These are phyloP conservation scores for Candida montana DNA, from an alignment of 805 yeast genomes.

Conservation along the genomic window DNA sequence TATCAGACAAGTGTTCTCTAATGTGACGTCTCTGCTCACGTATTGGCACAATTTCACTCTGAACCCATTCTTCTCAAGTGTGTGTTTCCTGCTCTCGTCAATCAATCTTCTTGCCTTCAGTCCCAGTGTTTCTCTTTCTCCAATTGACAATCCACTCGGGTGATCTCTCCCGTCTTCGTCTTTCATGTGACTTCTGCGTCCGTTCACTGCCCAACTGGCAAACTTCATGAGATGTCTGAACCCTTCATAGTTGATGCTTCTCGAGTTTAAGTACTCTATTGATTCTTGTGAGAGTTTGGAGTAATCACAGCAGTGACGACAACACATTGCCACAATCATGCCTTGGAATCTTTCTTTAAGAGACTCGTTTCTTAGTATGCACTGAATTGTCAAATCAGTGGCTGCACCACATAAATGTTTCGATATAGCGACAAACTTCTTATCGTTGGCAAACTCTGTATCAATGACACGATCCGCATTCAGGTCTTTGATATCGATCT, in stretches of 20 bases:
- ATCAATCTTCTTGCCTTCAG: conserved; percentile 62
- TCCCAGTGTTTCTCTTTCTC: conserved; percentile 58
- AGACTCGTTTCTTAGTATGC: conserved; percentile 41
- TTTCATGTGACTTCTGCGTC: conserved; percentile 39
- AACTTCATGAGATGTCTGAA: conserved; percentile 52
- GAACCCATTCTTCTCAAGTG: conserved; percentile 37
- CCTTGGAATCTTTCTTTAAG: conserved; percentile 39
- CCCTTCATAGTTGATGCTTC: conserved; percentile 27
- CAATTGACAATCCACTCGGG: conserved; percentile 37
- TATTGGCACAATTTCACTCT: conserved; percentile 52
- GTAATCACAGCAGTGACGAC: conserved; percentile 80
- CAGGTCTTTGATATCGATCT: conserved; percentile 79
- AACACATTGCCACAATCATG: conserved; percentile 83
- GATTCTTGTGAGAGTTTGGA: conserved; percentile 39
- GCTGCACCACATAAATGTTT: conserved; percentile 94
- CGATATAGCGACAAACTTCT: conserved; percentile 56
- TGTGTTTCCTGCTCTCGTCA: conserved; percentile 63
- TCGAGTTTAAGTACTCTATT: conserved; percentile 15
- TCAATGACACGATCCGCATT: conserved; percentile 41
- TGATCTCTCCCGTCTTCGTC: conserved; percentile 39
- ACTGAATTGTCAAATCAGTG: conserved; percentile 75
- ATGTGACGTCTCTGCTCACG: conserved; percentile 49
- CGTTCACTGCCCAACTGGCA: conserved; percentile 89
- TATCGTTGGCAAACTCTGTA: conserved; percentile 15
- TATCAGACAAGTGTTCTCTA: conserved; percentile 63